Evolutionary conservation across 192 early-diverging fungal genomes (phyloP), one percentile per base, ranked within the genome.

Genomic region (Coemansia sp.): DNA sequence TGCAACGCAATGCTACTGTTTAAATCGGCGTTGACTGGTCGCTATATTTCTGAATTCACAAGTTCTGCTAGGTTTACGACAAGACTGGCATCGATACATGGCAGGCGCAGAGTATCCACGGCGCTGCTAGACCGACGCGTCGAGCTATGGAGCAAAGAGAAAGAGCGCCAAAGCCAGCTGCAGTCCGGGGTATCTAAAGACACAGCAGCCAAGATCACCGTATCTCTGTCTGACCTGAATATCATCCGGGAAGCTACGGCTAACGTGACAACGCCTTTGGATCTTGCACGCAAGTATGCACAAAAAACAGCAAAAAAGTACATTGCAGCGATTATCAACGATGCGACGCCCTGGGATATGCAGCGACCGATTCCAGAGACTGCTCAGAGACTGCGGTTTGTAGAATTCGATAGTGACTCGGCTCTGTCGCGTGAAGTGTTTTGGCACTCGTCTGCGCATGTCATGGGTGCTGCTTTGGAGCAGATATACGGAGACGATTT

Each of bases 401-500:
- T 83, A 1, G 62, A 55, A 13, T 83, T 74, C 40, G 55, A 72
- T 43, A 58, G 55, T 25, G 64, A 63, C 41, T 61, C 63, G 29
- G 58, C 60, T 8, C 33, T 60, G 30, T 44, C 78, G 8, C 80
- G 69, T 23, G 51, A 71, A 7, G 43, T 81, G 24, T 81, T 85
- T 38, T 85, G 84, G 84, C 83, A 85, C 39, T 85, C 85, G 28
- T 80, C 84, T 5, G 81, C 85, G 3, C 83, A 87, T 39, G 58
- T 87, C n/a, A 67, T 87, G 41, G 90, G 87, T 4, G 82, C 82
- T 59, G 85, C 87, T 2, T 59, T 92, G 28, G 84, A 89, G 54
- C 61, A 58, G 10, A 66, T 84, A 22, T 92, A 84, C 49, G 87
- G 87, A 28, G 80, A 86, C 28, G 64, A 81, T 14, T 18, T 81